Percentiles rank a stretch among this genome's conserved stretches.
phyloP scores from a whole-genome alignment of 2,329 filamentous ascomycete species.

The Pseudogymnoascus sp. region DNA sequence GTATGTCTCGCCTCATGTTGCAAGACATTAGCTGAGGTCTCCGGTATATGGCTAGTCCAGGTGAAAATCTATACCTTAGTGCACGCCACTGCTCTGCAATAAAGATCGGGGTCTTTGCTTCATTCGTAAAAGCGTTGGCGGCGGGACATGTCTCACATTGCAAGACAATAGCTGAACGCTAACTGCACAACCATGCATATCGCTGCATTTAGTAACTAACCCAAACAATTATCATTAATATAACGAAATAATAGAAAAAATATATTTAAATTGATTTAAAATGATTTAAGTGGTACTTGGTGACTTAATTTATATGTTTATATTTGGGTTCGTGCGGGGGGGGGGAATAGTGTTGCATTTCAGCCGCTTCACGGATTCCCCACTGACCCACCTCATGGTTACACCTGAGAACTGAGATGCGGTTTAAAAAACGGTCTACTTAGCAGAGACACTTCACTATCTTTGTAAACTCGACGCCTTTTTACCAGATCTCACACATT shows the following conservation, averaged over 20 bases:
- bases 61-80: not conserved
- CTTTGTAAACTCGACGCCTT: not conserved
- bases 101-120: not conserved
- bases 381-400: not conserved
- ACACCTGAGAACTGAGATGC: not conserved
- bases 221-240: not conserved
- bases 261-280: not conserved
- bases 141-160: not conserved
- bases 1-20: not conserved
- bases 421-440: not conserved
- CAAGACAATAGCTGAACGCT: not conserved
- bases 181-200: not conserved
- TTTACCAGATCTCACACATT: not conserved
- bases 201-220: not conserved
- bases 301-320: not conserved
- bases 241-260: not conserved
- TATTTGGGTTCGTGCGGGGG: not conserved
- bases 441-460: slow-evolving; percentile 4
- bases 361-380: not conserved
- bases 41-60: not conserved
- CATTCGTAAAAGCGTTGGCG: not conserved
- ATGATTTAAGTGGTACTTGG: not conserved
- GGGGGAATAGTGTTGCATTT: not conserved
- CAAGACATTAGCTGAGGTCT: not conserved
- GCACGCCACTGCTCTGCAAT: not conserved